Base-by-base conservation (phyloP, 257 asterid genomes). In the Salvia hispanica region DNA sequence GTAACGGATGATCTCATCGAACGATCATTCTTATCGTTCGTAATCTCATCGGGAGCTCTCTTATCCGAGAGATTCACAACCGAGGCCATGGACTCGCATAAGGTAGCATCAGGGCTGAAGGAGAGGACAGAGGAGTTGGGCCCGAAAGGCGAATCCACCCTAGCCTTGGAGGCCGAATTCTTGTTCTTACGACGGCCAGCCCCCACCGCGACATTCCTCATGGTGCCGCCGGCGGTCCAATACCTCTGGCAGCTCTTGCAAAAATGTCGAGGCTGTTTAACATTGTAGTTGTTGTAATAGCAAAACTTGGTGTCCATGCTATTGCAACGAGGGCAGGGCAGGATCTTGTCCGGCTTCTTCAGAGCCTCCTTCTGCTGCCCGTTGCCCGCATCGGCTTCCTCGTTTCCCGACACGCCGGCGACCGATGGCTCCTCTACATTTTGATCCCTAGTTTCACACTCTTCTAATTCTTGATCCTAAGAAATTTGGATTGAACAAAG, bases 221-320 rank as follows among this genome's bases (percentile, higher is more conserved):
- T 87, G 7, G 92, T 87, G 74, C 98, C 98, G 3, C 98, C 98
- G 28, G 95, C 96, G 0, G 98, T 92, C 98, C 98, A 92, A 55
- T 92, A 92, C 80, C 98, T 81, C 70, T 92, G 98, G 64, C 98
- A 92, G 70, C 87, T 86, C 92, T 86, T 92, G 83, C 98, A 92
- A 66, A 89, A 89, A 76, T 92, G 92, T 3, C 98, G 96, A 52
- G 98, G 98, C 65, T 92, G 98, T 51, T 83, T 87, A 34, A 85
- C 69, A 18, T 92, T 92, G 85, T 92, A 92, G 77, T 92, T 92
- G 74, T 92, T 92, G 81, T 82, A 92, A 80, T 92, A 92, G 78
- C 98, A 92, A 67, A 92, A 92, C 64, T 92, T 92, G 3, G 98
- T 92, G 58, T 89, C 98, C 91, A 77, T 82, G 82, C 98, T 92